Evolutionary conservation across 495 filamentous ascomycete species (phyloP).

Genomic region (Aspergillus avenaceus): DNA sequence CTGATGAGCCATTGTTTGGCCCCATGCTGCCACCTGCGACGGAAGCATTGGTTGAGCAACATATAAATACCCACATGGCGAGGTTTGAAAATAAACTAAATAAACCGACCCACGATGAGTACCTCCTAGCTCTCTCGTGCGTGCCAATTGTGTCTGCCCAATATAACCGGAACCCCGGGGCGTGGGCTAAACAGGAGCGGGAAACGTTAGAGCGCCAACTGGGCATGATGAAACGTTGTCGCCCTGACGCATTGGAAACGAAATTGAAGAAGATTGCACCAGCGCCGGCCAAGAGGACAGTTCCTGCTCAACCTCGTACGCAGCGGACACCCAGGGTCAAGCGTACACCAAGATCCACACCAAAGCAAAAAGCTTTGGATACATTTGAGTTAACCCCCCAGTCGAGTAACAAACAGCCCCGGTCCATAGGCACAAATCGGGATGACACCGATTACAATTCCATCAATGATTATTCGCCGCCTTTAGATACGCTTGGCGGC

Average conservation of each 20-base stretch:
- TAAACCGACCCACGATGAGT: constrained; percentile 67
- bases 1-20: constrained; percentile 55
- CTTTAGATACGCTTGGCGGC: constrained; percentile 57
- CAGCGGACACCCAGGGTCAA: constrained; percentile 37
- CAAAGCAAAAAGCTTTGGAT: constrained; percentile 44
- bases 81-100: constrained; percentile 51
- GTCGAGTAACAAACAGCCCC: constrained; percentile 33
- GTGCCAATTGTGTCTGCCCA: constrained; percentile 58
- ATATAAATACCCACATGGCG: constrained; percentile 61
- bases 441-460: constrained; percentile 86
- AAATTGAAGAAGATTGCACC: constrained; percentile 48
- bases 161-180: constrained; percentile 53
- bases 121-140: constrained; percentile 62
- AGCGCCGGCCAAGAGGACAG: constrained; percentile 32
- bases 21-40: constrained; percentile 40
- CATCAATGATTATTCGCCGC: constrained; percentile 74
- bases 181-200: constrained; percentile 62
- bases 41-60: constrained; percentile 57
- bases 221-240: constrained; percentile 41
- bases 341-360: constrained; percentile 44
- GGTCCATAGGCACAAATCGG: constrained; percentile 54
- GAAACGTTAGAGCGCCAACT: constrained; percentile 51
- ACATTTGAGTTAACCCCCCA: constrained; percentile 37
- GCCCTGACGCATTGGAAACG: constrained; percentile 22
- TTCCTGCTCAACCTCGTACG: constrained; percentile 25